Percentiles rank a stretch among this genome's conserved stretches.
phyloP scores from a whole-genome alignment of 2,329 filamentous ascomycete genomes.

The Fusarium piperis region DNA sequence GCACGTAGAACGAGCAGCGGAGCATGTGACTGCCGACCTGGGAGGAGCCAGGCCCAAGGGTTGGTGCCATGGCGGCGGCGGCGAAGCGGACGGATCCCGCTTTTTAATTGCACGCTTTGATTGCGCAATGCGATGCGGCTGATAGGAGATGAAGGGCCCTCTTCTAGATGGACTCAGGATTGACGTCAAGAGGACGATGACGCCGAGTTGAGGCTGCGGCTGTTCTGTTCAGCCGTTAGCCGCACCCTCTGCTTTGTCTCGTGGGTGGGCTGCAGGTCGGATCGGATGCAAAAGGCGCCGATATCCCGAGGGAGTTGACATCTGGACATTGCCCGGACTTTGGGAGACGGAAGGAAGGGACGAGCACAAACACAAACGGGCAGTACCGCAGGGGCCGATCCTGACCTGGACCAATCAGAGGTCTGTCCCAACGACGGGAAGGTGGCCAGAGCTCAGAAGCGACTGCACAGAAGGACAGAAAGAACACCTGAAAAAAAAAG shows the following conservation, averaged over 20 bases:
- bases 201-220: slow-evolving; percentile 39
- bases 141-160: background rate
- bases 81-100: slow-evolving; percentile 24
- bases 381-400: background rate
- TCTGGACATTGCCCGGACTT: too few relatives aligned
- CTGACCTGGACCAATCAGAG: slow-evolving; percentile 20
- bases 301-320: slow-evolving; percentile 21
- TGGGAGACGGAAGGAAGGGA: background rate
- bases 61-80: slow-evolving; percentile 45
- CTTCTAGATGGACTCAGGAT: slow-evolving; percentile 33
- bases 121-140: background rate
- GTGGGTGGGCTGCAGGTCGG: slow-evolving; percentile 3
- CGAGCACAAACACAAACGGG: background rate
- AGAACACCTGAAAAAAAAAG: background rate
- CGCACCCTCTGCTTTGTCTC: slow-evolving; percentile 29
- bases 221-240: slow-evolving; percentile 30
- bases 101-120: slow-evolving; percentile 10
- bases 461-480: background rate
- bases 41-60: slow-evolving; percentile 48
- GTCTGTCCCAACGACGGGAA: background rate
- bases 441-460: background rate
- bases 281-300: slow-evolving; percentile 36
- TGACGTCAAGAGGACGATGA: slow-evolving; percentile 40
- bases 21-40: slow-evolving; percentile 47
- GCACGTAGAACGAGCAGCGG: slow-evolving; percentile 41